Evolutionary conservation across 768 basidiomycete species (phyloP), one percentile per base, ranked within the genome.

Genomic region (Podaxis rugospora): DNA sequence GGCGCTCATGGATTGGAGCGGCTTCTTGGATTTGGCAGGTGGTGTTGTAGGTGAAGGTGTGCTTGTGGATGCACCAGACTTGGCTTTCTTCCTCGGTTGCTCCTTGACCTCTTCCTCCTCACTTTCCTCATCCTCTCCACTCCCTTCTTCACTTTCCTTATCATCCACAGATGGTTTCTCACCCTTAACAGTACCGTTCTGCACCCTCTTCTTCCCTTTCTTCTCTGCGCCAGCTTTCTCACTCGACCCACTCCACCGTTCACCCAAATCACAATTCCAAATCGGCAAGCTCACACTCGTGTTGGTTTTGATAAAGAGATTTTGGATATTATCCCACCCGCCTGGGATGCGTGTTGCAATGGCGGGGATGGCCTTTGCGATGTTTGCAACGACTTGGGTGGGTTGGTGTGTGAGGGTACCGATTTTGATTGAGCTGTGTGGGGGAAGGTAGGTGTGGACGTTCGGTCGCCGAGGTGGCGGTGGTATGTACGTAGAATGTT

Each of bases 291-390:
- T 85, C 36, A 87, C 79, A 55, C 90, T 92, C 10, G 83, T 84
- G 65, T 86, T 91, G 1, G 94, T 96, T 75, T 98, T 98, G 76
- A 99, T 85, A 65, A 92, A 83, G 18, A 99, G 72, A 60, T 85
- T 88, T 68, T 95, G 93, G 55, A 98, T 78, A 72, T 98, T 97
- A 56, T 89, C 88, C 95, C 95, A 98, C 27, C 85, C 87, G 51
- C 85, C 89, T 60, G 85, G 85, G 68, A 98, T 83, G 51, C 80
- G 80, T 59, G 84, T 75, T 35, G 86, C 80, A 56, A 97, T 75
- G 9, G 80, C 82, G 5, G 97, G 95, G 9, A 98, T 77, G 14
- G 92, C 90, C 9, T 80, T 78, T 67, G 86, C 76, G 52, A 98
- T 77, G 74, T 98, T 98, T 4, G 83, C 85, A 39, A 91, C 71